A percentile compares a stretch with the other conserved stretches of the same genome.
Evolutionary conservation across 148 eudicot genomes (phyloP).

Genomic region (Drosera capensis): DNA sequence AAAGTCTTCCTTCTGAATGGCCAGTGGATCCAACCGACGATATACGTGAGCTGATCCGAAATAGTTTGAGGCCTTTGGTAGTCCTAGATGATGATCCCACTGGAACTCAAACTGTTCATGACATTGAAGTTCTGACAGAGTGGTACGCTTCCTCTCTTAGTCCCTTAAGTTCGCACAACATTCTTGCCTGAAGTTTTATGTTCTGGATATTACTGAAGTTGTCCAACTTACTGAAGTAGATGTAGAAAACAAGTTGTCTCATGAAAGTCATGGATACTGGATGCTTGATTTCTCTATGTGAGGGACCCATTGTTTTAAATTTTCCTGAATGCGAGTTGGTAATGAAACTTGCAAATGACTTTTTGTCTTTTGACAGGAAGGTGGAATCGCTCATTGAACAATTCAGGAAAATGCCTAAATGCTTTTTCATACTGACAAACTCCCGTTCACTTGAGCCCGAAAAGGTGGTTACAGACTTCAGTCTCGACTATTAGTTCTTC

Average conservation of each 20-base stretch:
- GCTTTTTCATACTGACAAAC: constrained; percentile 95
- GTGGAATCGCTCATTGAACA: constrained; percentile 57
- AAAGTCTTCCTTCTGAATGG: constrained; percentile 84
- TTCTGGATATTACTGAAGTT: constrained; percentile 1
- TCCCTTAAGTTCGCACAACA: too few relatives aligned
- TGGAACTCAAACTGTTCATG: constrained; percentile 98
- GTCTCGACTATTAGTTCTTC: not conserved
- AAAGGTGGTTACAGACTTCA: constrained; percentile 36
- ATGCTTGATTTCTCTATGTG: not conserved
- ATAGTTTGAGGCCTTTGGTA: constrained; percentile 55
- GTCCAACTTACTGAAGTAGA: not conserved
- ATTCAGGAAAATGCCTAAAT: constrained; percentile 54
- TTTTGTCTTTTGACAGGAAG: constrained; percentile 38
- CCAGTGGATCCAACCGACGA: constrained; percentile 54
- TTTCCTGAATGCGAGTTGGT: too few relatives aligned
- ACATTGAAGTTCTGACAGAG: constrained; percentile 86
- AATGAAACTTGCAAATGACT: too few relatives aligned
- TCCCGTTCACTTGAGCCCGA: constrained; percentile 72
- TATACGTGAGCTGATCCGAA: constrained; percentile 38
- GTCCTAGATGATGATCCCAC: constrained; percentile 99
- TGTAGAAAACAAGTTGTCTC: not conserved
- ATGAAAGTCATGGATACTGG: not conserved
- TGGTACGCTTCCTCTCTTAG: constrained; percentile 35
- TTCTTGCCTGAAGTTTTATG: not conserved
- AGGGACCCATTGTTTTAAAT: too few relatives aligned